Base-by-base conservation (phyloP, 306 rosid species). In the Delonix regia region DNA sequence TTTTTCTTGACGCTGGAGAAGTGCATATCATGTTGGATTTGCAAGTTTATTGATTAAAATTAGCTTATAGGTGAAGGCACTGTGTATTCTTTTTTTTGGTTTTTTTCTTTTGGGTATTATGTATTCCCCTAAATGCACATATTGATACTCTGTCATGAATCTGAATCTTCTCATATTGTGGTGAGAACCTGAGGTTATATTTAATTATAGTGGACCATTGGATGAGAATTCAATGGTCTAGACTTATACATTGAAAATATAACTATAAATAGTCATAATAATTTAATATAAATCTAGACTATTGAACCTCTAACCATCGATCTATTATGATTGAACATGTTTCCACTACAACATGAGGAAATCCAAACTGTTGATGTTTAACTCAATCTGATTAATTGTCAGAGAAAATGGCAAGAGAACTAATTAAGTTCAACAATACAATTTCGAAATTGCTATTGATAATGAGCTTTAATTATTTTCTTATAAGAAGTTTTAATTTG, bases 401-500 rank as follows among this genome's bases (percentile, higher is more conserved):
- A 15, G 25, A 14, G 61, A 77, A 61, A 76, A 73, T 71, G 56
- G 57, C 18, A 52, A 65, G 56, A 56, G 38, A 72, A 57, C 10
- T 77, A 18, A 55, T 28, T 57, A 18, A 59, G 69, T 16, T 64
- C 22, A 16, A 38, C 22, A 16, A 38, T 39, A 11, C 71, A 56
- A 28, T 48, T 76, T 19, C 34, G 57, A 70, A 42, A 67, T 70
- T 74, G 14, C 27, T 69, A 63, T 56, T 8, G 28, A 16, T 60
- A 38, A 51, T 71, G 70, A 33, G 77, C 66, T 79, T 44, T 52
- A 67, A 38, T 76, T 15, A 64, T 80, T 64, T 74, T 69, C 79
- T 83, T 59, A 83, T 71, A 63, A 78, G 69, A 48, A 75, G 55
- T 73, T 80, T 84, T 63, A 79, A 18, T 45, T 83, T 85, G 81